These are phyloP conservation scores for Amylocystis lapponica DNA, from an alignment of 768 basidiomycete genomes.

Conservation along the genomic window DNA sequence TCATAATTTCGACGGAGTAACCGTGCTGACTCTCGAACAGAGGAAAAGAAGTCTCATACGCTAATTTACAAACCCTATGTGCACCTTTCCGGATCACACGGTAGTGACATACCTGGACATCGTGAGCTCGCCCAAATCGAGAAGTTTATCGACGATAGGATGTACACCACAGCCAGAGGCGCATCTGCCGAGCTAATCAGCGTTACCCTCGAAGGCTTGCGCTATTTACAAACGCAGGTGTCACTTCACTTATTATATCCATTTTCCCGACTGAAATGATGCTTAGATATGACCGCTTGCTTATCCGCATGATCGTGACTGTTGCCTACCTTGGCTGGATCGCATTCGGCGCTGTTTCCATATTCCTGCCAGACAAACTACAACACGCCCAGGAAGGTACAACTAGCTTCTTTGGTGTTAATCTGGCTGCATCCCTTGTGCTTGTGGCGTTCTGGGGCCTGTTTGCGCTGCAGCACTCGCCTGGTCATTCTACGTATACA, in stretches of 20 bases:
- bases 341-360: conserved; percentile 54
- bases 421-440: conserved; percentile 12
- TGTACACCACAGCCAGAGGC: conserved; percentile 46
- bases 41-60: conserved; percentile 51
- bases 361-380: conserved; percentile 40
- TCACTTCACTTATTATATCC: background rate
- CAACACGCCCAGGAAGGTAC: background rate
- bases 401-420: background rate
- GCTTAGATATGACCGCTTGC: conserved; percentile 60
- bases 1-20: background rate
- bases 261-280: conserved; percentile 4
- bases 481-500: conserved; percentile 75
- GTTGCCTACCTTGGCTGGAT: conserved; percentile 77
- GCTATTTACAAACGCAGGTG: conserved; percentile 67
- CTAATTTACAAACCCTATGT: conserved; percentile 60
- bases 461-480: conserved; percentile 60
- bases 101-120: conserved; percentile 31
- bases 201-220: conserved; percentile 51
- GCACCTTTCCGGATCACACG: conserved; percentile 34
- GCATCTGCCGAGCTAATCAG: conserved; percentile 48
- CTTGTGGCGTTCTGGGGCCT: conserved; percentile 36
- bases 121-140: conserved; percentile 38
- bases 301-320: conserved; percentile 66
- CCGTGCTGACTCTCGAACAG: conserved; percentile 39
- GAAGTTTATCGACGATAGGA: conserved; percentile 32